Evolutionary conservation across 108 stramenopile genomes (phyloP), one percentile per base, ranked within the genome.

Genomic region (Nitzschia putrida): DNA sequence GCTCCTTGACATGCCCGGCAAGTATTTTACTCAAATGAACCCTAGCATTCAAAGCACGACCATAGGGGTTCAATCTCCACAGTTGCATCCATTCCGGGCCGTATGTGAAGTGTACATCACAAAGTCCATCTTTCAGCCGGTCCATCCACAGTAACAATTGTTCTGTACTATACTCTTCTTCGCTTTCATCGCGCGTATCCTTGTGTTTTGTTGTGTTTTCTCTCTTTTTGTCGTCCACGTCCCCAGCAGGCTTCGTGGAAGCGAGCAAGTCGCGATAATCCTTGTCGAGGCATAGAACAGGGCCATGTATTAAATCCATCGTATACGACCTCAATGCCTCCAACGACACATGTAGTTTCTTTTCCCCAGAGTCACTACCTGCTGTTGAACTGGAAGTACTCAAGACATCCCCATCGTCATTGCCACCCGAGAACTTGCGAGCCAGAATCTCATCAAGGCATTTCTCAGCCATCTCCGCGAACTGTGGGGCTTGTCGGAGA

Each of bases 41-140:
- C 20, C 69, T 41, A 0, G 69, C 76, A 54, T 77, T 70, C 34
- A 77, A n/a, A 38, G 76, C 76, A 25, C 76, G 50, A 18, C 69
- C 76, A 49, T 77, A 77, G 2, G 64, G 71, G 42, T 70, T 77
- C 20, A 77, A 40, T 40, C 64, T 42, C 76, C 76, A 77, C 39
- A 77, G 44, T 7, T 77, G 64, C 76, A 77, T 69, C 69, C 76
- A 77, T 42, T 70, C 55, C 1, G 76, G 63, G 5, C 76, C 76
- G 51, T 72, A 70, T 10, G 69, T 70, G 11, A 66, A 58, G 39
- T 77, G 67, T 51, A 77, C 67, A 45, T 65, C 69, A 43, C 69
- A 72, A n/a, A 77, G 44, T 42, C 76, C 76, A 40, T 50, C 40
- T 29, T 77, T 77, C 29, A 77, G 52, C 5, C 76, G 68, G 50